Evolutionary conservation across 2,329 filamentous ascomycete species (phyloP), one percentile per base, ranked within the genome.

Genomic region (Xylaria sp.): DNA sequence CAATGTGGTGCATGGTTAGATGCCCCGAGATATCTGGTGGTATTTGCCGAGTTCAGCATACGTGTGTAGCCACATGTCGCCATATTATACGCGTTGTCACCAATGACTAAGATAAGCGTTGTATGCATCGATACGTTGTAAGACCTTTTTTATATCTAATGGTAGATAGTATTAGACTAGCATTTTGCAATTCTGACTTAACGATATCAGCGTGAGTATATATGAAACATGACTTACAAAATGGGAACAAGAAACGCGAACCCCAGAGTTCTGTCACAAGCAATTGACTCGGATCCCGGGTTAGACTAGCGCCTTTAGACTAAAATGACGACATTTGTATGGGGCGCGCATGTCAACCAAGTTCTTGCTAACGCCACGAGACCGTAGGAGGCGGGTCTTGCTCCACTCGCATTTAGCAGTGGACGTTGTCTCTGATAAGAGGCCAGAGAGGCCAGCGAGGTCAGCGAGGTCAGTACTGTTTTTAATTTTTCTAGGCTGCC

Each of bases 321-420:
- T 48, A 42, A 57, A 59, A 64, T 67, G 65, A 67, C 65, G 61
- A 59, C 46, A 67, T 59, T 42, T 36, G 15, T 36, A 58, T 38
- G 53, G 64, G 53, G 44, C 15, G 17, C n/a, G 17, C 23, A 48
- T 10, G 44, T 20, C 7, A 6, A 42, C 20, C 17, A 20, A 23
- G 36, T 63, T 49, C 26, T 33, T 6, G 46, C 26, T 51, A 17
- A 17, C 59, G 49, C 59, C 48, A 26, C 60, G 33, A 54, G 40
- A 11, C 20, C n/a, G 23, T 38, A 6, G 23, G 49, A 63, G 49
- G 15, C 59, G 48, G 23, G 23, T 13, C 56, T 28, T 31, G 5
- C 51, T 53, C 49, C 15, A 53, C 17, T n/a, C 26, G n/a, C 17
- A 53, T 53, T 9, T 9, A n/a, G 49, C 1, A 31, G 40, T 48